Evolutionary conservation across 2,329 filamentous ascomycete genomes (phyloP), one percentile per base, ranked within the genome.

Genomic region (Talaromyces sp.): DNA sequence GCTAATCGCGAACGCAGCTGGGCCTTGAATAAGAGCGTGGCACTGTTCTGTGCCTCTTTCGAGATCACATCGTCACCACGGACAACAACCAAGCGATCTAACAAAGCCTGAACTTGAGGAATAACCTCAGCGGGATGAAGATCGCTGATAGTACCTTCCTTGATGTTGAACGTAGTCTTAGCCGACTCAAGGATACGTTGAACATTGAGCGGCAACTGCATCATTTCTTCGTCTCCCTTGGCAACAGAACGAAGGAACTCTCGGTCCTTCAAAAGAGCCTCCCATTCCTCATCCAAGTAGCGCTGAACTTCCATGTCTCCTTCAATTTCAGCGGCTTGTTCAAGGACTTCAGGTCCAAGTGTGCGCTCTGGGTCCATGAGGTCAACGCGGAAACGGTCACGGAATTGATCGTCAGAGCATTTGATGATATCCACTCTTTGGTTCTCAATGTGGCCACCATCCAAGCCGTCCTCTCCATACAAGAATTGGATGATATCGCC

Each of bases 401-500:
- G 86, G 67, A 99, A 96, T 45, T 87, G 84, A 45, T 81, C 79
- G 66, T 91, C 81, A 1, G 90, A 91, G 73, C 90, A 86, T 63
- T 86, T 88, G 71, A 97, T 89, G 69, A 89, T 87, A 66, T 96
- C 91, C 63, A 99, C 84, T 56, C 84, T 84, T 74, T 99, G 95
- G 67, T 91, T 90, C 78, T 99, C 94, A 59, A 99, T 97, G 72
- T 88, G 85, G 63, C 89, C 89, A 69, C 89, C 95, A 73, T 99
- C 95, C 7, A 97, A 82, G 69, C 94, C 95, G 74, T 99, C 95
- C 73, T 99, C 94, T 69, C 94, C 94, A 65, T 99, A 99, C 61
- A 97, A 82, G 78, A 99, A 99, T 70, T 99, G 93, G 56, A 99
- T 87, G 62, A 99, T 89, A 67, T 99, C 95, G 46, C 94, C 94